phyloP scores from a whole-genome alignment of 1,284 basidiomycete species.

The Fomitopsis pinicola region DNA sequence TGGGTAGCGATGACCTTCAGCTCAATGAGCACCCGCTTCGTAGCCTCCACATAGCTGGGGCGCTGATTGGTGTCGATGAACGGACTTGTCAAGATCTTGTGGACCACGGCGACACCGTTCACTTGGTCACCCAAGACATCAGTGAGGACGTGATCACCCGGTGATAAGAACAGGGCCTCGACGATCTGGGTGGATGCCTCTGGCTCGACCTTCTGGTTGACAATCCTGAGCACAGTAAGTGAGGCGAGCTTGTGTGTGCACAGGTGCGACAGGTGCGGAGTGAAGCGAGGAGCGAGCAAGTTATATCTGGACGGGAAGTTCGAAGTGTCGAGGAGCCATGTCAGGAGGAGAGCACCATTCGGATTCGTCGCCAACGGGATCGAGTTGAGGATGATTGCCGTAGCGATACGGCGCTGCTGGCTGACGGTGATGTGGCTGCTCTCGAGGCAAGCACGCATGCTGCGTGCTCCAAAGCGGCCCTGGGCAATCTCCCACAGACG shows the following conservation, averaged over 20 bases:
- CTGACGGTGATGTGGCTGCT: conserved; percentile 80
- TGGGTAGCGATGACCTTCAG: conserved; percentile 88
- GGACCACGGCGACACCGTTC: conserved; percentile 91
- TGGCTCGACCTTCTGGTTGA: conserved; percentile 89
- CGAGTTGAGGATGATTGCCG: conserved; percentile 93
- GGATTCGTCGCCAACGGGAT: conserved; percentile 97
- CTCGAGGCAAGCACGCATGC: conserved; percentile 96
- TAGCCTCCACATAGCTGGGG: conserved; percentile 73
- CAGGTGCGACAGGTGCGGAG: conserved; percentile 91
- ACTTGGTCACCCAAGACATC: conserved; percentile 94
- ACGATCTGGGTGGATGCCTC: conserved; percentile 81
- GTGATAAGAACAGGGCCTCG: conserved; percentile 81
- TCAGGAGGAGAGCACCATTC: conserved; percentile 92
- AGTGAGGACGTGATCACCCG: conserved; percentile 83
- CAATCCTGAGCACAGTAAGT: conserved; percentile 87
- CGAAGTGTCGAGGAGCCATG: conserved; percentile 95
- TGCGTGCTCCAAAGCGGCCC: conserved; percentile 94
- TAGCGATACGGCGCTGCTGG: conserved; percentile 93
- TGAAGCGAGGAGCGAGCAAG: conserved; percentile 90
- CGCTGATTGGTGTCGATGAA: conserved; percentile 75
- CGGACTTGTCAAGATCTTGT: conserved; percentile 87
- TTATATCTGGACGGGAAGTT: conserved; percentile 91
- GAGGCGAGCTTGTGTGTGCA: conserved; percentile 98
- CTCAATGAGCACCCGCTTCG: conserved; percentile 83
- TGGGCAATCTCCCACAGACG: conserved; percentile 98